These are phyloP conservation scores for Crithidia sp. DNA, from an alignment of 208 protist genomes.

Conservation along the genomic window DNA sequence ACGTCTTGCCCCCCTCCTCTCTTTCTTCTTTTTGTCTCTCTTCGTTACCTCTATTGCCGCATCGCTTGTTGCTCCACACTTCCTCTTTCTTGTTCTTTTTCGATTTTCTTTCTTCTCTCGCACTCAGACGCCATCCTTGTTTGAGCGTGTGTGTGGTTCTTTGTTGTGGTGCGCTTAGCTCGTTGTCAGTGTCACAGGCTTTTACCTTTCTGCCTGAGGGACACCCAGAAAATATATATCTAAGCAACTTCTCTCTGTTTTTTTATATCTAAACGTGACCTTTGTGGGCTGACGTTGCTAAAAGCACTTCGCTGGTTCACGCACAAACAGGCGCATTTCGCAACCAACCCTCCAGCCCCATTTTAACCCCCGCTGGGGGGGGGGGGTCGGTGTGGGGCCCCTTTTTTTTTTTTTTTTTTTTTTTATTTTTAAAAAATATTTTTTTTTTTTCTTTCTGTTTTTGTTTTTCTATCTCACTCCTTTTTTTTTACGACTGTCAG, in stretches of 20 bases:
- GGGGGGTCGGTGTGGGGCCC: too few relatives aligned
- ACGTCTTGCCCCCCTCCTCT: too few relatives aligned
- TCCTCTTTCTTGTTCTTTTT: not conserved
- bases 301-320: too few relatives aligned
- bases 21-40: too few relatives aligned
- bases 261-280: not conserved
- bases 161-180: not conserved
- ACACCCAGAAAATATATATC: not conserved
- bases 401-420: not conserved
- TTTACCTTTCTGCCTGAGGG: not conserved
- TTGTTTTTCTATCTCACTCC: conserved; percentile 1
- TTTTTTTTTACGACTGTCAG: not conserved
- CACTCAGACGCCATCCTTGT: too few relatives aligned
- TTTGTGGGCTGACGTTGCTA: too few relatives aligned
- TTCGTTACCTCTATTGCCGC: too few relatives aligned
- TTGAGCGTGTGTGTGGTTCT: not conserved
- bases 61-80: too few relatives aligned
- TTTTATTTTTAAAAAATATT: not conserved
- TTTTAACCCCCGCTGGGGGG: too few relatives aligned
- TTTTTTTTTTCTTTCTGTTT: too few relatives aligned
- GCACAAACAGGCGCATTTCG: not conserved
- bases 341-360: not conserved
- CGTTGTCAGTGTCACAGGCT: not conserved
- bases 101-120: not conserved
- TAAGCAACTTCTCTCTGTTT: conserved; percentile 5